Conservation (phyloP, 2,329 filamentous ascomycete species). For the Ascocoryne sarcoides region DNA sequence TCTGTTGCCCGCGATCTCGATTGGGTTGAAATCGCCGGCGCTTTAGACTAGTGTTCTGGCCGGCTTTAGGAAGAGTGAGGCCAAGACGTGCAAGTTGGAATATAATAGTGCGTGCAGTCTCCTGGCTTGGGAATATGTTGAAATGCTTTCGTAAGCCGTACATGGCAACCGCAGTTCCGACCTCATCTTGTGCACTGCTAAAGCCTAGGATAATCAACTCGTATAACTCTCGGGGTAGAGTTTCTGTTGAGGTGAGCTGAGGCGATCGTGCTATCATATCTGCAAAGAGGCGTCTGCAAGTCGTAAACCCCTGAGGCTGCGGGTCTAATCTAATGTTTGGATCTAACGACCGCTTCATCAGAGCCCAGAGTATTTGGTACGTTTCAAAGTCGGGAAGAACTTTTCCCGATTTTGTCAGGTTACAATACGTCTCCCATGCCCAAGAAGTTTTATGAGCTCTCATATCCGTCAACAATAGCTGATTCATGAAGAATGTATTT, state of each 20-base stretch:
- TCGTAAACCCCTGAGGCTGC: conserved; percentile 7
- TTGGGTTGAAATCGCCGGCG: conserved; percentile 33
- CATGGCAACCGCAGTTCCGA: conserved; percentile 41
- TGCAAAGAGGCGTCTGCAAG: conserved; percentile 31
- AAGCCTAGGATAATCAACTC: conserved; percentile 43
- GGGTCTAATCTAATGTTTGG: conserved; percentile 8
- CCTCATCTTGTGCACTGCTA: conserved; percentile 38
- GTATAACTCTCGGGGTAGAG: conserved; percentile 40
- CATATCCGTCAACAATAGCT: conserved; percentile 48
- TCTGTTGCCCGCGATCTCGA: conserved; percentile 32
- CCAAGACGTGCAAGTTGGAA: conserved; percentile 38
- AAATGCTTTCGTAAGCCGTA: conserved; percentile 36
- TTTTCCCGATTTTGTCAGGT: conserved; percentile 11
- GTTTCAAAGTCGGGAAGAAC: conserved; percentile 25
- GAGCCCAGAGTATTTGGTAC: conserved; percentile 24
- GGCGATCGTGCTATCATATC: conserved; percentile 36
- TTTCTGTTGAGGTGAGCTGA: conserved; percentile 14
- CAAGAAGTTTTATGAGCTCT: conserved; percentile 13
- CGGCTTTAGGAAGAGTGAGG: conserved; percentile 26
- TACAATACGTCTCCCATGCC: conserved; percentile 21
- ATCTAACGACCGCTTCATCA: conserved; percentile 21
- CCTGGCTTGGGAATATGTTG: conserved; percentile 36
- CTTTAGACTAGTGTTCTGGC: conserved; percentile 23
- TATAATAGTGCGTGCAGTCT: conserved; percentile 38
- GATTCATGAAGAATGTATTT: conserved; percentile 71